A percentile compares a stretch with the other conserved stretches of the same genome.
phyloP scores from a whole-genome alignment of 192 early-diverging fungal genomes.

The Podila minutissima region DNA sequence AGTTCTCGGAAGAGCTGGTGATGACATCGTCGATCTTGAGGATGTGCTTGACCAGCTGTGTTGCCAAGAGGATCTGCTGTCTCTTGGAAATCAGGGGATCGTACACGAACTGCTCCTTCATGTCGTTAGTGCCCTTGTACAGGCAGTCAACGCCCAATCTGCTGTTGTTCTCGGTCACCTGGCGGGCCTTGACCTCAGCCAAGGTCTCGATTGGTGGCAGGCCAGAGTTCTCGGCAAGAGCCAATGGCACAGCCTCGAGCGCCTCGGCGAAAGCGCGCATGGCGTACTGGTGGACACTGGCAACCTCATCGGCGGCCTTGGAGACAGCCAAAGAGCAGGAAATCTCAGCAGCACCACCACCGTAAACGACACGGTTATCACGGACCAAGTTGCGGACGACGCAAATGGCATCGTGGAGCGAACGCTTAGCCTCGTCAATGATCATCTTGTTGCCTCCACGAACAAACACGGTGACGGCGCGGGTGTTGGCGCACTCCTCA shows the following conservation, averaged over 20 bases:
- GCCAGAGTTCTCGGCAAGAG: constrained; percentile 98
- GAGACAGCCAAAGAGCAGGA: constrained; percentile 93
- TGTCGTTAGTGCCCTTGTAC: constrained; percentile 91
- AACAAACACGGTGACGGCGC: constrained; percentile 96
- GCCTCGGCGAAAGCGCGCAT: constrained; percentile 98
- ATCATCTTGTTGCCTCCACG: constrained; percentile 99
- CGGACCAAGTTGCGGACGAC: constrained; percentile 97
- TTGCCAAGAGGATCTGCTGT: constrained; percentile 97
- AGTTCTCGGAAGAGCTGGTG: not conserved
- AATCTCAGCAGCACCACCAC: constrained; percentile 98
- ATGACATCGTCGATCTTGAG: constrained; percentile 94
- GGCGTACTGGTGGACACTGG: constrained; percentile 96
- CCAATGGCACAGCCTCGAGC: constrained; percentile 92
- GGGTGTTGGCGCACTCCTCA: constrained; percentile 98
- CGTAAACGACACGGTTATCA: constrained; percentile 99
- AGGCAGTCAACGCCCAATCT: constrained; percentile 97
- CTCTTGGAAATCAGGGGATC: constrained; percentile 99
- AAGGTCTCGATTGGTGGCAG: constrained; percentile 96
- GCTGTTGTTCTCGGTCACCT: constrained; percentile 86
- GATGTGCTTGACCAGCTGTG: constrained; percentile 99
- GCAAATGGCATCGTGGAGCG: constrained; percentile 98
- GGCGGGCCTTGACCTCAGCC: constrained; percentile 94
- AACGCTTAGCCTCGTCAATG: constrained; percentile 98
- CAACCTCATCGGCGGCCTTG: constrained; percentile 85
- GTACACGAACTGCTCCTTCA: constrained; percentile 98